Conservation (phyloP, 306 rosid genomes). For the Prinsepia uniflora region DNA sequence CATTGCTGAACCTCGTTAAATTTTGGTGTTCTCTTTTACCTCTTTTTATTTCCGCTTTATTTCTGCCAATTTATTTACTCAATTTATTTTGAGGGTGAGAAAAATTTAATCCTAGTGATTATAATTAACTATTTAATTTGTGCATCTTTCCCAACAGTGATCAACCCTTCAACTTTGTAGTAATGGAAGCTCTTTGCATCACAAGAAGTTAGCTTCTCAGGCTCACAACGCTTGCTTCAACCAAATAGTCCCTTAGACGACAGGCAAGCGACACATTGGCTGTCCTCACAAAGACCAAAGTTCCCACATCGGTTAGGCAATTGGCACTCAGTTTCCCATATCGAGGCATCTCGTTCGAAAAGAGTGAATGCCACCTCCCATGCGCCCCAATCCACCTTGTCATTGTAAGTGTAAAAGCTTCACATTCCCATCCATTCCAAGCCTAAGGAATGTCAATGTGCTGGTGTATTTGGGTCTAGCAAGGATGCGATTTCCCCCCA, state of each 20-base stretch:
- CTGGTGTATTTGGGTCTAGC: constrained; percentile 48
- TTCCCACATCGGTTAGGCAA: constrained; percentile 50
- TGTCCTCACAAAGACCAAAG: constrained; percentile 60
- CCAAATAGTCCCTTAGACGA: constrained; percentile 44
- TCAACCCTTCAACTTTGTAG: constrained; percentile 55
- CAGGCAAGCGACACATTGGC: constrained; percentile 68
- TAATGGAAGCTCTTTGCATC: constrained; percentile 38
- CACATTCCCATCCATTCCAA: constrained; percentile 59
- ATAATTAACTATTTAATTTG: too few species aligned
- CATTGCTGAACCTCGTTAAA: too few species aligned
- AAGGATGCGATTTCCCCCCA: background rate
- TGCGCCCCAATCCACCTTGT: constrained; percentile 37
- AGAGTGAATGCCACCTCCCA: constrained; percentile 45
- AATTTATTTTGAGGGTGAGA: too few species aligned
- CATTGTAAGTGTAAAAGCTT: constrained; percentile 41
- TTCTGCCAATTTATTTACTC: too few species aligned
- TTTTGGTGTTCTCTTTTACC: too few species aligned
- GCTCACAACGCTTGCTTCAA: constrained; percentile 50
- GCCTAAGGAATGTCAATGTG: constrained; percentile 46
- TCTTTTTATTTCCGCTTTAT: too few species aligned
- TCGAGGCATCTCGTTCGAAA: constrained; percentile 35
- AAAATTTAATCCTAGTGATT: too few species aligned
- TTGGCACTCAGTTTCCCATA: constrained; percentile 49
- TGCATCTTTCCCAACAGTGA: too few species aligned
- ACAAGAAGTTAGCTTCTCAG: constrained; percentile 40